phyloP scores from a whole-genome alignment of 805 yeast species.

The Kluyveromyces lactis region DNA sequence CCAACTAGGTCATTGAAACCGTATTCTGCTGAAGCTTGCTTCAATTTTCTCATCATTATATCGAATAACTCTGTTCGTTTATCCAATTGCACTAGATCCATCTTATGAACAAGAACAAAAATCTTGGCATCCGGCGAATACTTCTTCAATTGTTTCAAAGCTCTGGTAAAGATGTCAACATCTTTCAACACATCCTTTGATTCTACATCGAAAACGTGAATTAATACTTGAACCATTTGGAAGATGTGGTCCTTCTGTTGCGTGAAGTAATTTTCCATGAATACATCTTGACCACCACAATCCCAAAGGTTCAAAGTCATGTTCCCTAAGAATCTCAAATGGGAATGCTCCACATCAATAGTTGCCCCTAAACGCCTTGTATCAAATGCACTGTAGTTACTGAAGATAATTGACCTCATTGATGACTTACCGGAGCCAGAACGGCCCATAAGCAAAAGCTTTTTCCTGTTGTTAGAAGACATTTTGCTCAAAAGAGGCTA shows the following conservation, averaged over 20 bases:
- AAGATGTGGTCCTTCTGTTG: constrained; percentile 87
- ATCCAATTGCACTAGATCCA: constrained; percentile 88
- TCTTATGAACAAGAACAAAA: constrained; percentile 86
- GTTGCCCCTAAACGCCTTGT: constrained; percentile 95
- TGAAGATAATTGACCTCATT: constrained; percentile 92
- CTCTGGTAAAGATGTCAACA: constrained; percentile 81
- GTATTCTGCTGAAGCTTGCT: constrained; percentile 62
- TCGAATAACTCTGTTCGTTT: constrained; percentile 76
- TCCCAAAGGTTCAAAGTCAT: constrained; percentile 97
- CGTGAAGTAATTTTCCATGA: constrained; percentile 88
- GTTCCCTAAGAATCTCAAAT: constrained; percentile 82
- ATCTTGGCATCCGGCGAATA: constrained; percentile 87
- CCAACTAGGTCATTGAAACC: constrained; percentile 63
- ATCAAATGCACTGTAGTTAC: constrained; percentile 94
- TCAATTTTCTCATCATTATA: constrained; percentile 76
- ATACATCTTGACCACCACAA: constrained; percentile 96
- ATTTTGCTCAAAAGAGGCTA: too few relatives aligned
- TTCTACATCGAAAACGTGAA: constrained; percentile 95
- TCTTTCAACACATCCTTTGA: constrained; percentile 87
- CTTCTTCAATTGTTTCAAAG: constrained; percentile 71
- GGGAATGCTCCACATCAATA: constrained; percentile 97
- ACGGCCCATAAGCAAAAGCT: constrained; percentile 73
- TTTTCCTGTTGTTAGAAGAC: constrained; percentile 41
- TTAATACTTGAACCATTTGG: constrained; percentile 90
- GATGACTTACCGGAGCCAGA: constrained; percentile 97